Base-by-base conservation (phyloP, 2,329 filamentous ascomycete genomes). In the Nothophoma quercina region DNA sequence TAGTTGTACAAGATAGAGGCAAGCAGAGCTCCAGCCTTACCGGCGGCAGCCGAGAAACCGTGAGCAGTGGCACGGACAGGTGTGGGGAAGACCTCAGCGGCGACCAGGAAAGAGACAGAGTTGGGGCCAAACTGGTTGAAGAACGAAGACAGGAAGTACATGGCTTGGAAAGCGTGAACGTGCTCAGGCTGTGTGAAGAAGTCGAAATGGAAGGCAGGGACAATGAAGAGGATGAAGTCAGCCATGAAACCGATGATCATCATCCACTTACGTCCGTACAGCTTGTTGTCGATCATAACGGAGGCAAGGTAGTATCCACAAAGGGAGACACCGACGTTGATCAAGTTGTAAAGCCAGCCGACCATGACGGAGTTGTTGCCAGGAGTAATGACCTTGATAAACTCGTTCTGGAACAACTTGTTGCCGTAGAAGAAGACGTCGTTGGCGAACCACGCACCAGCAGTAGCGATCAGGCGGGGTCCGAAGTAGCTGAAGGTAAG, bases 41-140 rank as follows among this genome's bases (percentile, higher is more conserved):
- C 93, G 48, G 89, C 81, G 51, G 92, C 93, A 59, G 93, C 93
- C n/a, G 90, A 92, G 78, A 97, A 91, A 51, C 93, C 93, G 81
- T 98, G 93, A 43, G 93, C 93, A 15, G 91, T 92, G 62, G 93
- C 93, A 67, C 93, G 92, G 64, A 98, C 87, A 8, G 93, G 90
- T 0, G 93, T 96, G 8, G 93, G 93, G 83, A 91, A 98, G n/a
- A 96, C 91, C 75, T 98, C 93, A 34, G 91, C 93, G 34, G 93
- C 93, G 28, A 96, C 90, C 63, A 98, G 85, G 89, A 98, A 98
- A 58, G 93, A 96, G 68, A 97, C 92, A 38, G 87, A 88, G 83
- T 98, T 98, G 76, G 93, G 93, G 10, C 93, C 93, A 70, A 98
- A 98, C 75, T 98, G 93, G 83, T 97, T 97, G 87, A 98, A 98